Base-by-base conservation (phyloP, 805 yeast genomes). In the Candida verbasci region DNA sequence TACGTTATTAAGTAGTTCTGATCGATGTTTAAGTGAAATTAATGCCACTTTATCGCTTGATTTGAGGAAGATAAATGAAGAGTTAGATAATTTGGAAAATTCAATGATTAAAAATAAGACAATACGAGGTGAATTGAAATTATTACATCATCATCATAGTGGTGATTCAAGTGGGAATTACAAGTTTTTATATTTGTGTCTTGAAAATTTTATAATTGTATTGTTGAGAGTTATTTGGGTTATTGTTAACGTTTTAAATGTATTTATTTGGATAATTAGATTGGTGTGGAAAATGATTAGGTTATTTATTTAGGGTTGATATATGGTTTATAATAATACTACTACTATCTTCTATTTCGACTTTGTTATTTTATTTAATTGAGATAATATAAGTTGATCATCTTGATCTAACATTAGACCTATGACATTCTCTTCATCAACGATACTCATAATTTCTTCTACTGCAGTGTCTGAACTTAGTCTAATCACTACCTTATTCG, bases 1-100 rank as follows among this genome's bases (percentile, higher is more conserved):
- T 48, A 78, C 74, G 34, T 52, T 81, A 38, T 60, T 82, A 31
- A 76, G 81, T 11, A 65, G 70, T 24, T 76, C 83, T 35, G 88
- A 82, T 56, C 62, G 89, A 44, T 72, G 82, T 9, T 74, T 80
- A 40, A 82, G 86, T 42, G 89, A 82, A 49, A 76, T 83, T 37
- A 83, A 79, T 52, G 82, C 91, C 0, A 78, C 87, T 1, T 55
- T 82, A 29, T 71, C 86, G 9, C 57, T 83, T 41, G 81, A 80
- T 45, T 60, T 82, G 20, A 62, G 83, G 15, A 72, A 70, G 39
- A 55, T 78, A 4, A 63, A 62, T 38, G 84, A 79, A 52, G 59
- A 62, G 33, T 47, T 70, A 35, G 74, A 76, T 38, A 60, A 68
- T 42, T 47, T 70, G 37, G 58, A 65, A 50, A 41, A 55, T 4